Conservation (phyloP, 164 flowering plant genomes). For the Pachysandra terminalis region DNA sequence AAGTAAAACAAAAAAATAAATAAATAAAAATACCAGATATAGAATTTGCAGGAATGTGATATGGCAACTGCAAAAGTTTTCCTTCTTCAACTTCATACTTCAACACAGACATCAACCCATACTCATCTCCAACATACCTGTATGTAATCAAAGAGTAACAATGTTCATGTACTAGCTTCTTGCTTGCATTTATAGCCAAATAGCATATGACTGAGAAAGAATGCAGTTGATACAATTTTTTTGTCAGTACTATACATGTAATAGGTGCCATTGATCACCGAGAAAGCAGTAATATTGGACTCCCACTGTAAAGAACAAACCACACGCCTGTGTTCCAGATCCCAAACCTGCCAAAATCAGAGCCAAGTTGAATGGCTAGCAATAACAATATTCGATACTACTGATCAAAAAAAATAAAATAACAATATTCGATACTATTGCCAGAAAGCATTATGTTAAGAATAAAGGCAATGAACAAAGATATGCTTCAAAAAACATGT, state of each 20-base stretch:
- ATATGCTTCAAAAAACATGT: background rate
- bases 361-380: background rate
- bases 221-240: background rate
- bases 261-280: conserved; percentile 56
- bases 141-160: conserved; percentile 7
- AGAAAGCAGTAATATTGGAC: conserved; percentile 77
- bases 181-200: conserved; percentile 4
- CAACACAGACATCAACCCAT: conserved; percentile 65
- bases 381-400: background rate
- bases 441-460: background rate
- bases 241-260: conserved; percentile 59
- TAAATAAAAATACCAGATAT: conserved; percentile 39
- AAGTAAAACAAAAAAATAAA: too few relatives aligned
- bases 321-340: conserved; percentile 54
- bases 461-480: background rate
- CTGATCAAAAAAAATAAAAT: too few relatives aligned
- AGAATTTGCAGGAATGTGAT: conserved; percentile 49
- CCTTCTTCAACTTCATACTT: conserved; percentile 53
- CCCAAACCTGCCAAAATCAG: conserved; percentile 65
- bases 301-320: conserved; percentile 64
- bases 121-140: conserved; percentile 84
- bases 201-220: conserved; percentile 1
- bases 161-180: conserved; percentile 7
- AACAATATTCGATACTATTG: background rate
- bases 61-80: conserved; percentile 53